Percentiles rank a stretch among this genome's conserved stretches.
Conservation (phyloP, 352 stramenopile genomes). For the Phytophthora cryptogea region DNA sequence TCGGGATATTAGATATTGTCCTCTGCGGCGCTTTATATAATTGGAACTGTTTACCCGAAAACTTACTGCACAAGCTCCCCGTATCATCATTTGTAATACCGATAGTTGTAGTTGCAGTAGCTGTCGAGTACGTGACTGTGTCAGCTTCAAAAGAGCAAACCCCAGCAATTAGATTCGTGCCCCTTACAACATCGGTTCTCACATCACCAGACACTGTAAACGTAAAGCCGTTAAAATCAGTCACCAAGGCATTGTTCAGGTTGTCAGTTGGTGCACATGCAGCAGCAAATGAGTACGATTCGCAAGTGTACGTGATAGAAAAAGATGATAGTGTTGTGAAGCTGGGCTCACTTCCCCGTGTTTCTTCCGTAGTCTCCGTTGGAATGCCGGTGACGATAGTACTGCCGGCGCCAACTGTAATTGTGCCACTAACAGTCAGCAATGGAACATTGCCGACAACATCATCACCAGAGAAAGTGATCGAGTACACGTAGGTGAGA, state of each 20-base stretch:
- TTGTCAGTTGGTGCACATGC: slow-evolving; percentile 48
- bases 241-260: slow-evolving; percentile 68
- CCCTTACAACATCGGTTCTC: not conserved
- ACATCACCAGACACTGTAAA: slow-evolving; percentile 44
- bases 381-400: slow-evolving; percentile 25
- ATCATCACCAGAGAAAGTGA: slow-evolving; percentile 85
- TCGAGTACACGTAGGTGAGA: slow-evolving; percentile 63
- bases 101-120: slow-evolving; percentile 35
- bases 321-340: slow-evolving; percentile 50
- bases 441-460: slow-evolving; percentile 88
- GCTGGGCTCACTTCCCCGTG: slow-evolving; percentile 48
- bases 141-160: slow-evolving; percentile 64
- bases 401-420: not conserved
- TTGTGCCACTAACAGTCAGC: slow-evolving; percentile 16
- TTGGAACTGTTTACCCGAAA: slow-evolving; percentile 34
- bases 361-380: slow-evolving; percentile 40
- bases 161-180: slow-evolving; percentile 50
- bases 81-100: slow-evolving; percentile 45
- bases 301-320: slow-evolving; percentile 68
- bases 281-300: slow-evolving; percentile 81
- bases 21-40: slow-evolving; percentile 68
- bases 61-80: slow-evolving; percentile 55
- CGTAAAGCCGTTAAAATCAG: slow-evolving; percentile 59
- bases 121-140: slow-evolving; percentile 10
- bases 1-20: slow-evolving; percentile 34